These are phyloP conservation scores for Phoma herbarum DNA, from an alignment of 2,329 filamentous ascomycete genomes.

Conservation along the genomic window DNA sequence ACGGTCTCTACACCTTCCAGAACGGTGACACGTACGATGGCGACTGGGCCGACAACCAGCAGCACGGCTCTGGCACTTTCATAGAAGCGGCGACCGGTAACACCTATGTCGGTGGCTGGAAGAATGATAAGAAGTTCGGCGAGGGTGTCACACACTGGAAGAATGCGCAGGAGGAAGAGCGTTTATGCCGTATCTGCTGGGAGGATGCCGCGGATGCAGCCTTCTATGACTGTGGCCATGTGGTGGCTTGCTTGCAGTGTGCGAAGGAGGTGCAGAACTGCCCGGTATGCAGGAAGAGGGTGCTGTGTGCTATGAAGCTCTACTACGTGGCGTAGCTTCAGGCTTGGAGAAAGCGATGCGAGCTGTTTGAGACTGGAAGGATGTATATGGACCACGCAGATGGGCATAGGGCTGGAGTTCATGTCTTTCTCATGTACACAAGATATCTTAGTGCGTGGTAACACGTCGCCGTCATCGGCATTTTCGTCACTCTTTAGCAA, in stretches of 20 bases:
- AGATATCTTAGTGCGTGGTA: neutral
- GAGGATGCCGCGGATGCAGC: slow-evolving; percentile 66
- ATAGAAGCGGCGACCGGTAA: slow-evolving; percentile 66
- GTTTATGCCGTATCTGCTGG: slow-evolving; percentile 69
- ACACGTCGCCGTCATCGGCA: neutral
- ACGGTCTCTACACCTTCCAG: slow-evolving; percentile 66
- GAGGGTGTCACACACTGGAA: slow-evolving; percentile 70
- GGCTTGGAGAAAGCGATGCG: neutral
- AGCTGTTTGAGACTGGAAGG: neutral
- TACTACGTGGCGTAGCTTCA: slow-evolving; percentile 52
- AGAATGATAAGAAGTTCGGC: slow-evolving; percentile 67
- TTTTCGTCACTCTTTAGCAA: slow-evolving; percentile 7
- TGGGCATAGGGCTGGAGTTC: slow-evolving; percentile 7
- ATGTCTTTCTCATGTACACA: neutral
- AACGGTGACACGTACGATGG: slow-evolving; percentile 71
- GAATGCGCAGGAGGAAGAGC: slow-evolving; percentile 67
- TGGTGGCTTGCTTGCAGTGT: slow-evolving; percentile 68
- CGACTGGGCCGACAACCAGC: slow-evolving; percentile 70
- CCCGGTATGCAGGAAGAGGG: slow-evolving; percentile 67
- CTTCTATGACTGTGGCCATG: slow-evolving; percentile 71
- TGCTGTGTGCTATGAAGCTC: slow-evolving; percentile 66
- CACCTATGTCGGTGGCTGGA: slow-evolving; percentile 68
- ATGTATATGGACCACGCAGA: neutral
- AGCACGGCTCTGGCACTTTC: slow-evolving; percentile 67
- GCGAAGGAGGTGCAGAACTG: slow-evolving; percentile 67